Conservation (phyloP, 208 protist species). For the Wallacemonas sp. region DNA sequence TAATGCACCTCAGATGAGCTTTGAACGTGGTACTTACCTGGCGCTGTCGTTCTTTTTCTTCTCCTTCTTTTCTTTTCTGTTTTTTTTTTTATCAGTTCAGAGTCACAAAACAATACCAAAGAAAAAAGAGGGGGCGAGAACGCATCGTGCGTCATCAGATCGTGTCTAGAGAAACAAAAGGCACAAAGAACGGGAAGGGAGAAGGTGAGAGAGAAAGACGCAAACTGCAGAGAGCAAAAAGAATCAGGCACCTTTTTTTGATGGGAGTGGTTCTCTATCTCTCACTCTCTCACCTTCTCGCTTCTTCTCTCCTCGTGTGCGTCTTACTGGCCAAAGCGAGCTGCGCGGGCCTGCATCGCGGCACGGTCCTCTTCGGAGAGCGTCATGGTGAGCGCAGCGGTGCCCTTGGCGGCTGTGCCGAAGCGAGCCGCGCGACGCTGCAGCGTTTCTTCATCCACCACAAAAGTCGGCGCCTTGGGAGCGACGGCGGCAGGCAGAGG, state of each 20-base stretch:
- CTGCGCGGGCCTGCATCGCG: slow-evolving; percentile 42
- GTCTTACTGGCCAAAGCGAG: slow-evolving; percentile 42
- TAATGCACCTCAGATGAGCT: no score
- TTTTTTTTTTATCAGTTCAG: no score
- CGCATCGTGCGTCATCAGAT: not conserved
- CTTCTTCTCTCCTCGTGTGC: not conserved
- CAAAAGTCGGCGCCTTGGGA: slow-evolving; percentile 26
- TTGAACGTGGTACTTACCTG: no score
- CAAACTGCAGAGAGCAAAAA: not conserved
- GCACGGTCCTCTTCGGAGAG: slow-evolving; percentile 48
- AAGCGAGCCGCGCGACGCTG: slow-evolving; percentile 65
- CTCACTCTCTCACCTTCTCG: not conserved
- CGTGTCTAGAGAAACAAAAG: not conserved
- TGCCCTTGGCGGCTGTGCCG: slow-evolving; percentile 1
- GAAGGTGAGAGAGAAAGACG: not conserved
- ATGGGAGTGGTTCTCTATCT: no score
- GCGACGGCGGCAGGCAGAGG: slow-evolving; percentile 23
- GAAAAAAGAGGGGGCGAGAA: no score
- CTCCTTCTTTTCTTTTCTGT: not conserved
- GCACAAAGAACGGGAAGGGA: not conserved
- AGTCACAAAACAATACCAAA: no score
- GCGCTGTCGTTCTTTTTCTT: not conserved
- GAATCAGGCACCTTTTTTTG: not conserved
- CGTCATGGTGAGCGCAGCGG: not conserved
- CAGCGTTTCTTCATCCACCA: slow-evolving; percentile 65